phyloP scores from a whole-genome alignment of 345 rosid genomes.

The Excoecaria agallocha region DNA sequence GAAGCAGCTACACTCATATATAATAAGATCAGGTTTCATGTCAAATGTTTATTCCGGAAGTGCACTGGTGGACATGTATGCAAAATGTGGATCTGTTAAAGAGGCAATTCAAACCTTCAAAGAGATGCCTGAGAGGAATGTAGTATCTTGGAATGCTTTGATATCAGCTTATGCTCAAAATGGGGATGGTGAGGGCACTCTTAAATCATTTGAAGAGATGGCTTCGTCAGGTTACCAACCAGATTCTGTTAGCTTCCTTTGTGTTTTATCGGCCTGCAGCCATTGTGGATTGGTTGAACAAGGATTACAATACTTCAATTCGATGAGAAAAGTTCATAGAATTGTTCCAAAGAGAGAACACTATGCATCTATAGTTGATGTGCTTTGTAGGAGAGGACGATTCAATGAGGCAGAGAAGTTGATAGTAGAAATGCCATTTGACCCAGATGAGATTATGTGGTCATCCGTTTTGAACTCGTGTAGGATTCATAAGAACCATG shows the following conservation, averaged over 20 bases:
- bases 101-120: slow-evolving; percentile 58
- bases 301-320: slow-evolving; percentile 53
- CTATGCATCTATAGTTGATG: slow-evolving; percentile 63
- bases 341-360: slow-evolving; percentile 66
- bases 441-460: slow-evolving; percentile 84
- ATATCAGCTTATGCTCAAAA: slow-evolving; percentile 75
- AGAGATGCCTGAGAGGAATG: slow-evolving; percentile 77
- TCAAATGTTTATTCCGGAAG: slow-evolving; percentile 67
- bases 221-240: slow-evolving; percentile 57
- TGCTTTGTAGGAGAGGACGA: slow-evolving; percentile 61
- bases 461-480: slow-evolving; percentile 81
- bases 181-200: slow-evolving; percentile 66
- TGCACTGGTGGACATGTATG: slow-evolving; percentile 80
- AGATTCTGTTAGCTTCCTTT: slow-evolving; percentile 69
- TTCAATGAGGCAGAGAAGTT: slow-evolving; percentile 66
- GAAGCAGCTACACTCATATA: slow-evolving; percentile 58
- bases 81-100: slow-evolving; percentile 78
- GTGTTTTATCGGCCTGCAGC: slow-evolving; percentile 75
- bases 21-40: slow-evolving; percentile 65
- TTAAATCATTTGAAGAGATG: slow-evolving; percentile 58
- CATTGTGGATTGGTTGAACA: slow-evolving; percentile 77
- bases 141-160: slow-evolving; percentile 83
- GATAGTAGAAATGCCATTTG: slow-evolving; percentile 67
- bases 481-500: slow-evolving; percentile 74
- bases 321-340: slow-evolving; percentile 51